phyloP scores from a whole-genome alignment of 495 filamentous ascomycete genomes.

The Lophiostoma macrostomum region DNA sequence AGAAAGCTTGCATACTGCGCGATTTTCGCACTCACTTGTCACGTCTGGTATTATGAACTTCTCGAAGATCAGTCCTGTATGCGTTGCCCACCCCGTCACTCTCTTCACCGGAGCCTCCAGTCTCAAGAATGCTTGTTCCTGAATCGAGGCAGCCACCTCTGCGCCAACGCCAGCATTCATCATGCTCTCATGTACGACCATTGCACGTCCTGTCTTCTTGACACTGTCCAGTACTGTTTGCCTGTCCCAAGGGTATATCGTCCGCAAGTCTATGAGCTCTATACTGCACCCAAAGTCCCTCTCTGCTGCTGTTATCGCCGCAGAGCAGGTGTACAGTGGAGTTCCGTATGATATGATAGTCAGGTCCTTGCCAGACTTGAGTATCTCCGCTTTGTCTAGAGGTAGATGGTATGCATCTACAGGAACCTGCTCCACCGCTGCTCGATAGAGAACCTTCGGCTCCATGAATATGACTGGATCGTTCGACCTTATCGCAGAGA shows the following conservation, averaged over 20 bases:
- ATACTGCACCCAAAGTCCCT: slow-evolving; percentile 73
- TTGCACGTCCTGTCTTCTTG: slow-evolving; percentile 80
- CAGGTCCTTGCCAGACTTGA: slow-evolving; percentile 79
- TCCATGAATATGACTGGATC: slow-evolving; percentile 97
- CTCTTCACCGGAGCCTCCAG: slow-evolving; percentile 91
- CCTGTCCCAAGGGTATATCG: slow-evolving; percentile 94
- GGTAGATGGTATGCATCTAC: slow-evolving; percentile 77
- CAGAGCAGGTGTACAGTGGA: slow-evolving; percentile 81
- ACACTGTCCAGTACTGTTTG: slow-evolving; percentile 79
- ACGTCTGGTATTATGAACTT: slow-evolving; percentile 88
- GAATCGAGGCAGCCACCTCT: slow-evolving; percentile 88
- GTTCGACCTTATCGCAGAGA: slow-evolving; percentile 71
- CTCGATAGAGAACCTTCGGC: slow-evolving; percentile 91
- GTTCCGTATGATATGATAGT: slow-evolving; percentile 91
- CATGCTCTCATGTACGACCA: slow-evolving; percentile 96
- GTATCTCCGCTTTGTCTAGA: slow-evolving; percentile 80
- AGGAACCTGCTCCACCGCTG: slow-evolving; percentile 93
- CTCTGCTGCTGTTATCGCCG: slow-evolving; percentile 77
- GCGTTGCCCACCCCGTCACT: slow-evolving; percentile 88
- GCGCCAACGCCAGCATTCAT: slow-evolving; percentile 91
- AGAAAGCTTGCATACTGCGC: background rate
- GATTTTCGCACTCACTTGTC: slow-evolving; percentile 63
- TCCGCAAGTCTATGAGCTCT: slow-evolving; percentile 89
- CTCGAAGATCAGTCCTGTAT: slow-evolving; percentile 79
- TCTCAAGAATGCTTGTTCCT: slow-evolving; percentile 80